phyloP scores from a whole-genome alignment of 1,284 basidiomycete species.

The Cystobasidium pallidum region DNA sequence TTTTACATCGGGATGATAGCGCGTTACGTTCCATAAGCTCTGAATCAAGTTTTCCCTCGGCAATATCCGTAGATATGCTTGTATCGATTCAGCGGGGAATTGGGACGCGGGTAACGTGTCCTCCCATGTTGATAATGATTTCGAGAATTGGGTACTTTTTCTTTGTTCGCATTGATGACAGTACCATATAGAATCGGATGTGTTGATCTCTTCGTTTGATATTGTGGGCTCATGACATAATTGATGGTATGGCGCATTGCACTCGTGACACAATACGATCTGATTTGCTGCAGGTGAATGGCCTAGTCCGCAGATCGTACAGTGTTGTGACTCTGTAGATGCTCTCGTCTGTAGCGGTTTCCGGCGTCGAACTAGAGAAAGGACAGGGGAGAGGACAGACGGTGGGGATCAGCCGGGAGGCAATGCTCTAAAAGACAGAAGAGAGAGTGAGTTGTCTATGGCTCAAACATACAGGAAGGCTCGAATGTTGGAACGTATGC shows the following conservation, averaged over 20 bases:
- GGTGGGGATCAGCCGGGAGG: too few species aligned
- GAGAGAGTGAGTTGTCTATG: too few species aligned
- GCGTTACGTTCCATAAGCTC: not conserved
- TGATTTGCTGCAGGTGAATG: conserved; percentile 4
- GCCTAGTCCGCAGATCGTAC: not conserved
- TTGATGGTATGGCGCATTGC: conserved; percentile 32
- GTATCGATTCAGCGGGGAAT: not conserved
- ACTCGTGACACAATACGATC: conserved; percentile 24
- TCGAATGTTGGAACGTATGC: conserved; percentile 7
- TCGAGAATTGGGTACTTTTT: not conserved
- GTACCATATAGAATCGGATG: conserved; percentile 5
- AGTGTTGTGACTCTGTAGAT: conserved; percentile 6
- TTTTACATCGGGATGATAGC: conserved; percentile 2
- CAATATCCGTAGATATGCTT: conserved; percentile 6
- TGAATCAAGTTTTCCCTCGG: conserved; percentile 7
- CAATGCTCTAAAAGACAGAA: too few species aligned
- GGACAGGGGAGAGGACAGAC: not conserved
- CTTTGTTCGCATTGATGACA: conserved; percentile 7
- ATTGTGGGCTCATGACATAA: conserved; percentile 24
- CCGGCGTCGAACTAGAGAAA: not conserved
- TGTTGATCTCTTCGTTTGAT: not conserved
- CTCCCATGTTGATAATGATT: conserved; percentile 17
- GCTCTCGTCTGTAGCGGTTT: not conserved
- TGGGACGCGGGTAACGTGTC: conserved; percentile 1
- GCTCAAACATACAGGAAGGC: conserved; percentile 25